Base-by-base conservation (phyloP, 768 basidiomycete genomes). In the Boletellus sp. region DNA sequence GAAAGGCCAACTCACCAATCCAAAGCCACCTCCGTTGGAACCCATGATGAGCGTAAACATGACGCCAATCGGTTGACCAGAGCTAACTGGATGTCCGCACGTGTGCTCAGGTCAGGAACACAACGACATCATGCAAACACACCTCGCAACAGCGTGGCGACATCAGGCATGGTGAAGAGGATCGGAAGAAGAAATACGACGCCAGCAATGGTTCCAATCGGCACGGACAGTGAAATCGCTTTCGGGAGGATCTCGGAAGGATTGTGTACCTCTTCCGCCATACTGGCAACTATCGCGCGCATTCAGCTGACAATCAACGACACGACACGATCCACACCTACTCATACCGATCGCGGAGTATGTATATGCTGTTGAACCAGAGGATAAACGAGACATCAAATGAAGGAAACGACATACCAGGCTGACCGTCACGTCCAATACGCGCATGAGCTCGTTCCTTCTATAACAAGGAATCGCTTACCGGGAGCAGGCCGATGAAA, bases 191-290 rank as follows among this genome's bases (percentile, higher is more conserved):
- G 69, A 59, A 77, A 84, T 6, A 79, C 36, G 2, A 85, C 52
- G 0, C 83, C 84, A 19, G 64, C 66, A 10, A 82, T 55, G 22
- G 76, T 65, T 8, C 78, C 74, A 43, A 81, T 79, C 0, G 80
- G 80, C 31, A 82, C 67, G 1, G 77, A 78, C 69, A 74, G 75
- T 10, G 73, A 68, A 23, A 85, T 74, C 1, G 83, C 83, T 37
- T 66, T 66, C 0, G 83, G 83, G 10, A 85, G 73, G 46, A 81
- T 73, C 11, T 70, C 55, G 1, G 76, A 70, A 0, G 83, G 84
- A 45, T 82, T 71, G 42, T 77, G 76, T 1, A 84, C 83, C 63
- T 86, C 84, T 60, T 85, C 84, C 3, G 82, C 79, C 78, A 86
- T 79, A 53, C 78, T 82, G 15, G 82, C 72, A 34, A 84, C 79